phyloP scores from a whole-genome alignment of 208 protist species.

The Leishmania martiniquensis region DNA sequence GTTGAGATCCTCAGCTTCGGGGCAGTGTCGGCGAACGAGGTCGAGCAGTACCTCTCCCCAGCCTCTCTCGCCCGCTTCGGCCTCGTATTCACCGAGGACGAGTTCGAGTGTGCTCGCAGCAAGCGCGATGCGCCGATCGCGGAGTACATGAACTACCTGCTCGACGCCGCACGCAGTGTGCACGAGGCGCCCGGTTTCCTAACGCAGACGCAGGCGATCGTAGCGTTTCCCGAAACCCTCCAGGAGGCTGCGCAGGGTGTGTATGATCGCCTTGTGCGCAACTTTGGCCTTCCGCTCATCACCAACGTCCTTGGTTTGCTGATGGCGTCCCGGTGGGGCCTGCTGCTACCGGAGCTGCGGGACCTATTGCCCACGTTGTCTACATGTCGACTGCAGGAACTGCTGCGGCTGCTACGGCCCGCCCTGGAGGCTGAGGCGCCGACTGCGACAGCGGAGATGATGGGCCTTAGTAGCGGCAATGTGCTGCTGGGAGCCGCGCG shows the following conservation, averaged over 20 bases:
- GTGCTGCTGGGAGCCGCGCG: slow-evolving; percentile 42
- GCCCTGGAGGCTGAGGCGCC: slow-evolving; percentile 36
- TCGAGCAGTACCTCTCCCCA: slow-evolving; percentile 68
- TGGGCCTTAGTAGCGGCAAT: slow-evolving; percentile 38
- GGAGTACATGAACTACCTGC: slow-evolving; percentile 73
- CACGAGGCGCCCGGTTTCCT: slow-evolving; percentile 60
- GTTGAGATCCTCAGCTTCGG: slow-evolving; percentile 58
- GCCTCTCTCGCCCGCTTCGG: slow-evolving; percentile 44
- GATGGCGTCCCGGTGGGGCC: slow-evolving; percentile 60
- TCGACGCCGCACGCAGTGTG: slow-evolving; percentile 52
- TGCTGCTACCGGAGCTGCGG: slow-evolving; percentile 66
- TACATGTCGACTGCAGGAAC: slow-evolving; percentile 54
- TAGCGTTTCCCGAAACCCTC: slow-evolving; percentile 60
- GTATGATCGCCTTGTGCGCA: slow-evolving; percentile 41
- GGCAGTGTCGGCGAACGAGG: slow-evolving; percentile 58
- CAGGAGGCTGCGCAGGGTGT: slow-evolving; percentile 49
- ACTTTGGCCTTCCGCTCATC: slow-evolving; percentile 54
- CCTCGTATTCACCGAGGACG: slow-evolving; percentile 64
- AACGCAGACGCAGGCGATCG: slow-evolving; percentile 42
- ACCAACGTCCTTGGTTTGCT: slow-evolving; percentile 58
- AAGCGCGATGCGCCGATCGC: slow-evolving; percentile 51
- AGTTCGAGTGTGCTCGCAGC: slow-evolving; percentile 57
- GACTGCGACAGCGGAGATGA: slow-evolving; percentile 13
- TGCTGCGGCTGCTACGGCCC: slow-evolving; percentile 77
- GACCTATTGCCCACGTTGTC: slow-evolving; percentile 46